Evolutionary conservation across 2,329 filamentous ascomycete species (phyloP).

Genomic region (Arthrobotrys megalospora): DNA sequence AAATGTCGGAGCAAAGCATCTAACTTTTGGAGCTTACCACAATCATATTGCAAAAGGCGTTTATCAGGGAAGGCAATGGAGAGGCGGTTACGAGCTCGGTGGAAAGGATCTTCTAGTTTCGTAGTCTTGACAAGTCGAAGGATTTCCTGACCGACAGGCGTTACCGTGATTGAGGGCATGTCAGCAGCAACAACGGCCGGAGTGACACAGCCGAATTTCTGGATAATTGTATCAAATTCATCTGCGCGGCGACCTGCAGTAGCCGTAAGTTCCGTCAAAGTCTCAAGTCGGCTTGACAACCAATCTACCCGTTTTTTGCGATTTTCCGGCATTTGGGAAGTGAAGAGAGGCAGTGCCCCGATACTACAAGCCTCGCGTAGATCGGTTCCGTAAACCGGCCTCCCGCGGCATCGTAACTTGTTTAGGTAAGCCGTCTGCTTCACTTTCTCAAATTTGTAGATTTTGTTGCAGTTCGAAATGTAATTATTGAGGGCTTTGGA

Average conservation of each 20-base stretch:
- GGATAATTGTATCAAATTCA: slow-evolving; percentile 80
- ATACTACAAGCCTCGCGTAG: slow-evolving; percentile 81
- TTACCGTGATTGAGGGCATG: slow-evolving; percentile 78
- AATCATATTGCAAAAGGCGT: slow-evolving; percentile 95
- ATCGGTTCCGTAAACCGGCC: slow-evolving; percentile 84
- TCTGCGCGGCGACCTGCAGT: slow-evolving; percentile 81
- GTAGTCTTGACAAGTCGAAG: slow-evolving; percentile 73
- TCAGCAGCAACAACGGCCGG: slow-evolving; percentile 88
- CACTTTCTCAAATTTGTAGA: slow-evolving; percentile 81
- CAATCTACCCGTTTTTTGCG: slow-evolving; percentile 77
- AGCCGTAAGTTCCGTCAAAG: slow-evolving; percentile 78
- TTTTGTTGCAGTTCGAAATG: slow-evolving; percentile 79
- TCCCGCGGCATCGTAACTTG: slow-evolving; percentile 82
- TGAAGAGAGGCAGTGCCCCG: slow-evolving; percentile 72
- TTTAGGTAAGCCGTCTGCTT: slow-evolving; percentile 87
- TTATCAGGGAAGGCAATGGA: slow-evolving; percentile 98
- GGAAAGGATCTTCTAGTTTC: slow-evolving; percentile 84
- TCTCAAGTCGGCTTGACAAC: slow-evolving; percentile 79
- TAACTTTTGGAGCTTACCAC: slow-evolving; percentile 92
- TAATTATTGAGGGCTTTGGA: slow-evolving; percentile 74
- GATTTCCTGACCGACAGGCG: slow-evolving; percentile 73
- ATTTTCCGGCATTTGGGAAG: slow-evolving; percentile 24
- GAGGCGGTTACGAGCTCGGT: slow-evolving; percentile 90
- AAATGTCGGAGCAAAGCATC: slow-evolving; percentile 88
- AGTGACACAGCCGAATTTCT: slow-evolving; percentile 92